Evolutionary conservation across 2,329 filamentous ascomycete species (phyloP).

Genomic region (Alternaria brassicicola): DNA sequence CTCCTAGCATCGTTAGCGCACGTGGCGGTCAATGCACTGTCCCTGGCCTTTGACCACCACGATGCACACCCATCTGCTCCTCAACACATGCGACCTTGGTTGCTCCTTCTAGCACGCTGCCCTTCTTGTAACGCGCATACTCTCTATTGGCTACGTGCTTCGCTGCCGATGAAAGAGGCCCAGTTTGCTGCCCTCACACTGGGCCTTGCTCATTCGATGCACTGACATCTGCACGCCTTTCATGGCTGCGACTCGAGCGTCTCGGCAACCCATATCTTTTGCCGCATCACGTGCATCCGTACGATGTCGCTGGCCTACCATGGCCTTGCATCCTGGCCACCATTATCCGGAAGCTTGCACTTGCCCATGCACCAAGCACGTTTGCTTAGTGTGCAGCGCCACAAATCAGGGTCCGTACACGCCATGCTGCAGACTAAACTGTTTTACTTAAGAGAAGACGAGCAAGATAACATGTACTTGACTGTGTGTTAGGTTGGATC

Average conservation of each 20-base stretch:
- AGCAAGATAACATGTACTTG: neutral
- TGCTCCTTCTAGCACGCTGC: neutral
- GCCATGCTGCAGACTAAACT: neutral
- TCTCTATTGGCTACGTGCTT: neutral
- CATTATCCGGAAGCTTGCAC: neutral
- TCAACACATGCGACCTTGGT: neutral
- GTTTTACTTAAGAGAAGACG: neutral
- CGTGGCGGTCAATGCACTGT: constrained; percentile 19
- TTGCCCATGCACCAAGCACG: neutral
- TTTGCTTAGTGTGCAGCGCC: neutral
- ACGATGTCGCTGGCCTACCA: constrained; percentile 9
- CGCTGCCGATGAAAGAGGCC: neutral
- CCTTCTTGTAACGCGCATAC: neutral
- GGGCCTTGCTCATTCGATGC: neutral
- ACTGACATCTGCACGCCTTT: neutral
- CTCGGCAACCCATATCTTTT: constrained; percentile 3
- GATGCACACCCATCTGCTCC: neutral
- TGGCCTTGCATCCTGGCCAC: neutral
- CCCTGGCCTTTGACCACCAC: neutral
- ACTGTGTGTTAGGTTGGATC: too few relatives aligned
- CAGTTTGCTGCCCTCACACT: neutral
- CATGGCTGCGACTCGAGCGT: constrained; percentile 1
- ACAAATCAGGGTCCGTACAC: neutral
- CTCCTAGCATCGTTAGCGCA: constrained; percentile 20
- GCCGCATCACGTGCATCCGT: neutral